Percentiles rank a stretch among this genome's conserved stretches.
Conservation (phyloP, 2,329 filamentous ascomycete species). For the Aspergillus eucalypticola region DNA sequence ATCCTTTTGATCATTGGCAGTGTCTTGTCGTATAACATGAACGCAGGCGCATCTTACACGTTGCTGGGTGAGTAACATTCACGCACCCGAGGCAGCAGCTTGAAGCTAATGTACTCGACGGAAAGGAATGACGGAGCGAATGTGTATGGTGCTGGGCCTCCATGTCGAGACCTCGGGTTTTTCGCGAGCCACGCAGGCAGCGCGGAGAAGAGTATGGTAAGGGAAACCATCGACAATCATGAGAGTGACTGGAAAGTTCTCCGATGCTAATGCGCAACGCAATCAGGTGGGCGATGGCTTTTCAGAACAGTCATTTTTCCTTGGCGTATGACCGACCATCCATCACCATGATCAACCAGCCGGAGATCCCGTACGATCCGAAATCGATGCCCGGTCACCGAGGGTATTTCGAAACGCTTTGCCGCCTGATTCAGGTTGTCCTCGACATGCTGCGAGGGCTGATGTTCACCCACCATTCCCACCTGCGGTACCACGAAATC, state of each 20-base stretch:
- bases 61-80: constrained; percentile 50
- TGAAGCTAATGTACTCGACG: constrained; percentile 6
- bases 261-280: neutral
- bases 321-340: constrained; percentile 61
- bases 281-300: constrained; percentile 56
- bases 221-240: constrained; percentile 2
- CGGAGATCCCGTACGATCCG: constrained; percentile 50
- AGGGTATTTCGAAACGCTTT: constrained; percentile 58
- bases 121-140: constrained; percentile 37
- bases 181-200: constrained; percentile 45
- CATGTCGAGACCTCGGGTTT: constrained; percentile 56
- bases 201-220: constrained; percentile 41
- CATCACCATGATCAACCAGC: constrained; percentile 52
- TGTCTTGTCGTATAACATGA: constrained; percentile 64
- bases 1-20: constrained; percentile 63
- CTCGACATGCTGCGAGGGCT: constrained; percentile 59
- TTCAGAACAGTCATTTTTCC: constrained; percentile 63
- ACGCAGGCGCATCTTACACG: constrained; percentile 64
- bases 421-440: constrained; percentile 52
- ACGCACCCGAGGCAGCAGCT: neutral
- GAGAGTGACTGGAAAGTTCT: neutral
- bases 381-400: constrained; percentile 53
- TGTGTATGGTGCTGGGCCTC: constrained; percentile 60
- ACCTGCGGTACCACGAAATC: constrained; percentile 54
- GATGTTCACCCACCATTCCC: constrained; percentile 48